Evolutionary conservation across 768 basidiomycete species (phyloP).

Genomic region (Suillus clintonianus): DNA sequence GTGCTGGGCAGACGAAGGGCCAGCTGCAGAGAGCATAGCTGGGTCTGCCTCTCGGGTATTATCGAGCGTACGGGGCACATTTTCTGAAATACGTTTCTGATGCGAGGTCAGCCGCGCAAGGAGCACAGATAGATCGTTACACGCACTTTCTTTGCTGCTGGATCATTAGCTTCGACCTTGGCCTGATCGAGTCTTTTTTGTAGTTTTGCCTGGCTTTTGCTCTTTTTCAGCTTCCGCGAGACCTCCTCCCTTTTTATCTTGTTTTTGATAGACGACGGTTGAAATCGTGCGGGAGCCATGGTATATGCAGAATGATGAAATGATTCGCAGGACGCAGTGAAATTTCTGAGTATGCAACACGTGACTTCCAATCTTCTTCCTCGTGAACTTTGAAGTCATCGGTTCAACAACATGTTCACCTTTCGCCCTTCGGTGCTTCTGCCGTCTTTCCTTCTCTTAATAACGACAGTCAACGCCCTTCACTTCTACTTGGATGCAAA

Average conservation of each 20-base stretch:
- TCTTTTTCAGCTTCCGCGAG: slow-evolving; percentile 69
- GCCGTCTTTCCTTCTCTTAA: slow-evolving; percentile 41
- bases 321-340: not conserved
- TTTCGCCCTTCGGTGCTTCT: slow-evolving; percentile 27
- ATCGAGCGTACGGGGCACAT: slow-evolving; percentile 90
- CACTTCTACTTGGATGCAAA: slow-evolving; percentile 97
- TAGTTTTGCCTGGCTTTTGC: slow-evolving; percentile 79
- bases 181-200: slow-evolving; percentile 76
- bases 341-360: not conserved
- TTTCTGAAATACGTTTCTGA: slow-evolving; percentile 81
- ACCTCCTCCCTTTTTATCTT: slow-evolving; percentile 86
- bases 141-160: slow-evolving; percentile 74
- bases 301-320: not conserved
- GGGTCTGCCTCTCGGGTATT: slow-evolving; percentile 88
- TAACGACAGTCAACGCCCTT: slow-evolving; percentile 64
- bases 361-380: not conserved
- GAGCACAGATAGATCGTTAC: not conserved
- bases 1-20: slow-evolving; percentile 39
- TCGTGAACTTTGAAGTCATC: not conserved
- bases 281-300: slow-evolving; percentile 62
- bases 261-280: slow-evolving; percentile 77
- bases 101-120: not conserved
- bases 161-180: slow-evolving; percentile 76
- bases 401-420: slow-evolving; percentile 23
- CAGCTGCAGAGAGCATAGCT: slow-evolving; percentile 33